These are phyloP conservation scores for Sordariomycetes sp. DNA, from an alignment of 2,329 filamentous ascomycete species.

Conservation along the genomic window DNA sequence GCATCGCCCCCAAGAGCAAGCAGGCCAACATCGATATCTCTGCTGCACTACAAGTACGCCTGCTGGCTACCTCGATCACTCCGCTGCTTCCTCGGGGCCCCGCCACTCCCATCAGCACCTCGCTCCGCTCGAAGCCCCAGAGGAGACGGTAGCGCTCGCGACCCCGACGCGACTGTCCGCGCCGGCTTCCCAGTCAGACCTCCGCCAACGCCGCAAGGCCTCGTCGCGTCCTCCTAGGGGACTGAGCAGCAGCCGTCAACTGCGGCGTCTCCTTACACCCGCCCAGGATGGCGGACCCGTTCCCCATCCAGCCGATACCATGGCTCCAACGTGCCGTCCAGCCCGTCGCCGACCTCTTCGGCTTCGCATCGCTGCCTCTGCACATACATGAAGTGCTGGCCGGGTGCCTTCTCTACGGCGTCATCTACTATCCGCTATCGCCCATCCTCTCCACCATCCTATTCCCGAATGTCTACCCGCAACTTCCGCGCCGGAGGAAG, in stretches of 20 bases:
- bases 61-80: not conserved
- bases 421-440: conserved; percentile 56
- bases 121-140: no score
- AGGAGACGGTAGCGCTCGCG: no score
- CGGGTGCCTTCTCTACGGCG: conserved; percentile 57
- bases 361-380: conserved; percentile 56
- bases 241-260: not conserved
- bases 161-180: no score
- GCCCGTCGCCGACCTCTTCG: conserved; percentile 52
- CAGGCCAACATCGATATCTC: not conserved
- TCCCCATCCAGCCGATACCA: conserved; percentile 52
- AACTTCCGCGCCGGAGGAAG: conserved; percentile 49
- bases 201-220: no score
- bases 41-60: not conserved
- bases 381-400: conserved; percentile 69
- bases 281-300: conserved; percentile 60
- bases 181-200: no score
- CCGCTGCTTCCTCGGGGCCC: no score
- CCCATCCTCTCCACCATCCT: conserved; percentile 53
- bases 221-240: no score
- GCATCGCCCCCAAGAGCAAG: not conserved
- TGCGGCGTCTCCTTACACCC: not conserved
- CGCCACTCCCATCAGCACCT: no score
- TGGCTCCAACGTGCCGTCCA: conserved; percentile 44
- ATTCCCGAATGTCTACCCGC: conserved; percentile 53